Percentiles rank a stretch among this genome's conserved stretches.
These are phyloP conservation scores for Fusarium burgessii DNA, from an alignment of 2,329 filamentous ascomycete genomes.

Conservation along the genomic window DNA sequence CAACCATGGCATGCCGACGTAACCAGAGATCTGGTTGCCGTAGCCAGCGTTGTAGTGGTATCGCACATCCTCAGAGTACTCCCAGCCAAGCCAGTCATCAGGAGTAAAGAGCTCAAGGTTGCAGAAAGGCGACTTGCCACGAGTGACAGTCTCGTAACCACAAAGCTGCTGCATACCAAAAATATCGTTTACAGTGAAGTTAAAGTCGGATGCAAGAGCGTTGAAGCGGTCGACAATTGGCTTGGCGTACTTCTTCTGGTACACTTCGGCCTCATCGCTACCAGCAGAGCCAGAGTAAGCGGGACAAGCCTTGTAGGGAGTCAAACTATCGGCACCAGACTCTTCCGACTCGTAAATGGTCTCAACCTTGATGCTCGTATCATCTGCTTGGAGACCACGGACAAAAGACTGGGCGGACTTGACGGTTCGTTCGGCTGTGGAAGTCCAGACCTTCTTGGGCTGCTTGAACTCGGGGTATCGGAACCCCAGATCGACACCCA, in stretches of 20 bases:
- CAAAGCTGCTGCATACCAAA: conserved; percentile 75
- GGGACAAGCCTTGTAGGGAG: conserved; percentile 74
- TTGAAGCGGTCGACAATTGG: conserved; percentile 70
- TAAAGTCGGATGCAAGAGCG: conserved; percentile 65
- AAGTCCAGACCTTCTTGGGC: conserved; percentile 70
- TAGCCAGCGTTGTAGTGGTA: conserved; percentile 77
- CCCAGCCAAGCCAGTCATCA: conserved; percentile 74
- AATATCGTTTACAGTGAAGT: conserved; percentile 72
- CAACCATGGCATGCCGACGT: conserved; percentile 74
- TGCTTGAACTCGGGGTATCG: conserved; percentile 66
- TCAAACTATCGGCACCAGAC: conserved; percentile 69
- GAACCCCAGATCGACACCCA: conserved; percentile 69
- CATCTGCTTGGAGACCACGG: conserved; percentile 65
- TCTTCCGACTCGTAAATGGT: conserved; percentile 67
- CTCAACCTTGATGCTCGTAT: conserved; percentile 65
- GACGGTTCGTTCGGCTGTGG: conserved; percentile 70
- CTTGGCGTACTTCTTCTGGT: conserved; percentile 67
- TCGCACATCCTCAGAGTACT: conserved; percentile 72
- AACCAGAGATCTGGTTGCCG: conserved; percentile 67
- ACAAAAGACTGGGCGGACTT: conserved; percentile 70
- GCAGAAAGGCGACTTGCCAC: conserved; percentile 71
- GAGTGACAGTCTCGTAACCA: conserved; percentile 74
- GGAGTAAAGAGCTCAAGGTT: conserved; percentile 68
- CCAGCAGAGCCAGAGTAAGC: conserved; percentile 70
- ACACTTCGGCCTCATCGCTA: conserved; percentile 64